Evolutionary conservation across 1,139 yeast species (phyloP).

Genomic region (Nakaseomyces bracarensis): DNA sequence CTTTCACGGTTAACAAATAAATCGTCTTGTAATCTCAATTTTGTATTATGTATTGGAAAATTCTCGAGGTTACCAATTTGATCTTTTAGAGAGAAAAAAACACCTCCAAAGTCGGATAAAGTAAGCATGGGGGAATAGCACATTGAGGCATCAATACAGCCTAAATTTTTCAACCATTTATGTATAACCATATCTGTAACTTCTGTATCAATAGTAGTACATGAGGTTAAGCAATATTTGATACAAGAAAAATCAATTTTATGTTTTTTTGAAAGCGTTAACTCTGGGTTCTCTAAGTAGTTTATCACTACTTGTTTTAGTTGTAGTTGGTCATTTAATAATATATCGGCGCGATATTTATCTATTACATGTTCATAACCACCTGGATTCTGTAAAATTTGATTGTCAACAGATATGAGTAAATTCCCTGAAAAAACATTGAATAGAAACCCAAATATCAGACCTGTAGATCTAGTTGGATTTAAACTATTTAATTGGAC

Average conservation of each 20-base stretch:
- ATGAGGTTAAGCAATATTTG: slow-evolving; percentile 84
- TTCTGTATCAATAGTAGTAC: slow-evolving; percentile 90
- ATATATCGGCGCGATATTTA: slow-evolving; percentile 57
- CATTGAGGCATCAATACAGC: slow-evolving; percentile 67
- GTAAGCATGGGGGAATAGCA: slow-evolving; percentile 88
- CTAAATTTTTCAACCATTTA: slow-evolving; percentile 84
- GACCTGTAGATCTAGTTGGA: slow-evolving; percentile 78
- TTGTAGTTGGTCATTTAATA: slow-evolving; percentile 84
- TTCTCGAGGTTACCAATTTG: slow-evolving; percentile 49
- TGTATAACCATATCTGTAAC: slow-evolving; percentile 86
- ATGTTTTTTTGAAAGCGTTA: slow-evolving; percentile 71
- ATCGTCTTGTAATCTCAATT: slow-evolving; percentile 36
- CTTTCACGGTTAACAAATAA: slow-evolving; percentile 76
- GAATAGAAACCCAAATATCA: slow-evolving; percentile 71
- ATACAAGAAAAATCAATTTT: slow-evolving; percentile 73
- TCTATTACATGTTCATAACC: slow-evolving; percentile 77
- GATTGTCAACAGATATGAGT: slow-evolving; percentile 71
- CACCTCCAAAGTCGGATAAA: slow-evolving; percentile 90
- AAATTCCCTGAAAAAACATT: slow-evolving; percentile 81
- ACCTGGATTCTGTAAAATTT: slow-evolving; percentile 74
- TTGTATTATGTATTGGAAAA: slow-evolving; percentile 27
- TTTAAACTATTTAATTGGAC: slow-evolving; percentile 68
- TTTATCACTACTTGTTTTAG: slow-evolving; percentile 87
- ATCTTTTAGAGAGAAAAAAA: slow-evolving; percentile 85
- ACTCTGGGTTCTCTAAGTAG: slow-evolving; percentile 82